These are phyloP conservation scores for Lentinula novae-zelandiae DNA, from an alignment of 1,284 basidiomycete genomes.

Conservation along the genomic window DNA sequence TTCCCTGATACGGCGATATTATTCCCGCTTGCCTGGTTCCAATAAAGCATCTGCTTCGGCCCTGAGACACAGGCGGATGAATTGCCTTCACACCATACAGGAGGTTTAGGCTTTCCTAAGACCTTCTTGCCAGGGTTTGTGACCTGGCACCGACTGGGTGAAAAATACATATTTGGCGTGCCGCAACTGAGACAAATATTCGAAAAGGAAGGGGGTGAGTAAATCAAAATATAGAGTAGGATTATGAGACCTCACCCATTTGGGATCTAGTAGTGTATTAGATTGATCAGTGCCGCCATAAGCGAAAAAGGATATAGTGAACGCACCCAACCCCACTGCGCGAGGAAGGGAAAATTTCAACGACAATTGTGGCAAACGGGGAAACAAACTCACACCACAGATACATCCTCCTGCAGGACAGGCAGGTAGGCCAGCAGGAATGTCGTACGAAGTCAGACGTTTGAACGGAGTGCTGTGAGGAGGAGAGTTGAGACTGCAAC, in stretches of 20 bases:
- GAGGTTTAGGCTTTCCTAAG: constrained; percentile 33
- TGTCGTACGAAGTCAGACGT: constrained; percentile 38
- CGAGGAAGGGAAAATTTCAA: background rate
- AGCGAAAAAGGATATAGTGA: background rate
- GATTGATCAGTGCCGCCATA: constrained; percentile 8
- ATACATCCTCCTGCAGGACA: constrained; percentile 45
- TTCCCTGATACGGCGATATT: constrained; percentile 40
- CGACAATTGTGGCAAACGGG: background rate
- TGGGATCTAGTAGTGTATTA: constrained; percentile 14
- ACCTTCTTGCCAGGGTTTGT: constrained; percentile 30
- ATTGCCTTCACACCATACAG: constrained; percentile 44
- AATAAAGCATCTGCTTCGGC: constrained; percentile 44
- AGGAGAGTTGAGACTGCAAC: background rate
- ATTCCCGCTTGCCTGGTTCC: constrained; percentile 41
- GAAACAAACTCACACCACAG: constrained; percentile 36
- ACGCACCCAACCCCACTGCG: constrained; percentile 42
- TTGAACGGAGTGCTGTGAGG: constrained; percentile 44
- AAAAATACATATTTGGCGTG: constrained; percentile 43
- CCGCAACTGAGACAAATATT: constrained; percentile 29
- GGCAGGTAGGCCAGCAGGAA: constrained; percentile 42
- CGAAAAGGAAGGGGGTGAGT: background rate
- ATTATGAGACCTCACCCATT: constrained; percentile 22
- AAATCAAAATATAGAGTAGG: background rate
- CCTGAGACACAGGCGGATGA: constrained; percentile 27
- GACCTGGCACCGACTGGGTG: constrained; percentile 39